Conservation (phyloP, 2,329 filamentous ascomycete genomes). For the Aspergillus sojae region DNA sequence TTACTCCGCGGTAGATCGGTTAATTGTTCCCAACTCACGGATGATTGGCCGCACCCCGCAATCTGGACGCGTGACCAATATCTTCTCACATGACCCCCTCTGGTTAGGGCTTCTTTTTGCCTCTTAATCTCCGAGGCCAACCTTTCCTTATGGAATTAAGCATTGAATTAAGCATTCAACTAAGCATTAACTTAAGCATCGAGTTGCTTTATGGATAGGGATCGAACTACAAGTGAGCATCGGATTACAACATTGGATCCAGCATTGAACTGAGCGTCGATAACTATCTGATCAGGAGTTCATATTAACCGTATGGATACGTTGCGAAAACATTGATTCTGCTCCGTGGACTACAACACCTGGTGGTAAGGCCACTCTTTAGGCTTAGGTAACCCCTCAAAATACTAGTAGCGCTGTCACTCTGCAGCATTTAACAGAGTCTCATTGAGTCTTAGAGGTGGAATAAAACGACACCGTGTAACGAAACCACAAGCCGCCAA, state of each 20-base stretch:
- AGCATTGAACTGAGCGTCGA: too few species aligned
- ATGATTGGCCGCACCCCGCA: too few species aligned
- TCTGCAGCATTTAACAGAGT: too few species aligned
- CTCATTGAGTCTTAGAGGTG: too few species aligned
- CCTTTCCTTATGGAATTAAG: background rate
- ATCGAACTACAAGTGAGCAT: background rate
- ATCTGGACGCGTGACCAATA: background rate
- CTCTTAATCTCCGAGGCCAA: too few species aligned
- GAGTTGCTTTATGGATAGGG: background rate
- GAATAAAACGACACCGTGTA: too few species aligned
- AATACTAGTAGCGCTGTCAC: background rate
- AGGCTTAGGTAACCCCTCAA: background rate
- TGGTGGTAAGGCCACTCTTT: background rate
- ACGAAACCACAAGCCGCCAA: too few species aligned
- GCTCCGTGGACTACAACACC: too few species aligned
- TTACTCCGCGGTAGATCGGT: too few species aligned
- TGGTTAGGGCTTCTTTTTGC: background rate
- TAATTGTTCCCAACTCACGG: too few species aligned
- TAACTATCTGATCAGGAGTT: rapidly evolving
- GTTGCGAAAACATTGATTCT: background rate
- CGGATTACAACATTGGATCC: background rate
- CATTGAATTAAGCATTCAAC: background rate
- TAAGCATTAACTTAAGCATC: background rate
- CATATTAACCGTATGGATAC: background rate
- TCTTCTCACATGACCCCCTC: background rate